phyloP scores from a whole-genome alignment of 257 asterid genomes.

The Forsythia viridissima region DNA sequence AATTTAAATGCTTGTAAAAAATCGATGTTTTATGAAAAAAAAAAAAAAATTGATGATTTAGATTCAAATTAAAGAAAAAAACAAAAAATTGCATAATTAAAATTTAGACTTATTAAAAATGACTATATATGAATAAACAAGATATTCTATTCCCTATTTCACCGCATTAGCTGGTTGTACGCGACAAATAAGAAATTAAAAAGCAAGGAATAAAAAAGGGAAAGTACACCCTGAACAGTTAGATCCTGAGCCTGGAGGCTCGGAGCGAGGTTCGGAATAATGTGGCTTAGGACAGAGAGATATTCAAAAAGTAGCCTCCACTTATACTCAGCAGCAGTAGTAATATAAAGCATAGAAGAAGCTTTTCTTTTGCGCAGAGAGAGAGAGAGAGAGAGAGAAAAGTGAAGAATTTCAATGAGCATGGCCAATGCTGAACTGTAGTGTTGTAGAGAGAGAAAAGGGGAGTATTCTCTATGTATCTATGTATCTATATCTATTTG shows the following conservation, averaged over 20 bases:
- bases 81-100: not conserved
- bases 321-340: slow-evolving; percentile 26
- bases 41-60: not conserved
- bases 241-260: slow-evolving; percentile 46
- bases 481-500: slow-evolving; percentile 6
- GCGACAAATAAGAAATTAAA: not conserved
- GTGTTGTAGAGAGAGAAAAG: slow-evolving; percentile 32
- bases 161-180: not conserved
- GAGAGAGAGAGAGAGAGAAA: not conserved
- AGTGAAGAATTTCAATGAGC: slow-evolving; percentile 10
- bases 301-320: slow-evolving; percentile 39
- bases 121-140: not conserved
- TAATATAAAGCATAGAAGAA: slow-evolving; percentile 48
- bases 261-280: slow-evolving; percentile 54
- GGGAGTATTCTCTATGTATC: slow-evolving; percentile 17
- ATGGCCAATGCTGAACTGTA: slow-evolving; percentile 35
- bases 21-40: not conserved
- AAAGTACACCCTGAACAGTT: not conserved
- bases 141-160: not conserved
- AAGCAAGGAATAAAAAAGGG: not conserved
- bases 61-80: not conserved
- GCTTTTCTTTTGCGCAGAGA: slow-evolving; percentile 42
- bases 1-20: not conserved
- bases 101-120: too few relatives aligned
- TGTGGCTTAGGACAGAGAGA: slow-evolving; percentile 28